Conservation (phyloP, 495 filamentous ascomycete species). For the Penicillium chermesinum region DNA sequence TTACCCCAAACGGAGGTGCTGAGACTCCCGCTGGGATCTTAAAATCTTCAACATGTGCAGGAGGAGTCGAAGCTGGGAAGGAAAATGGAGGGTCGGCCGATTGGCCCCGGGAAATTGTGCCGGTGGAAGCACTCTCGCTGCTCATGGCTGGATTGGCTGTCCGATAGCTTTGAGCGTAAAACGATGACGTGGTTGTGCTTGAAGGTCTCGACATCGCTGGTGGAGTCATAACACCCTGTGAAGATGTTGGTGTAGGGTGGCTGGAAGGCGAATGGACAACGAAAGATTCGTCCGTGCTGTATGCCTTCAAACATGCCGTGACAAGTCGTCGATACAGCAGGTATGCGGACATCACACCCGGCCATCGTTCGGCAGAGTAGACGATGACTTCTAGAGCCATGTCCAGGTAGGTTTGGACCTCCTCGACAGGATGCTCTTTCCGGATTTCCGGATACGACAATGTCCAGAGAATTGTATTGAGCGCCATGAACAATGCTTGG, state of each 20-base stretch:
- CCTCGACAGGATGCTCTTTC: constrained; percentile 57
- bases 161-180: constrained; percentile 31
- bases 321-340: constrained; percentile 75
- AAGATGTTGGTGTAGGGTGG: constrained; percentile 42
- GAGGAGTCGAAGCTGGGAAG: constrained; percentile 22
- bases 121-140: constrained; percentile 31
- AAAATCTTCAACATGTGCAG: constrained; percentile 13
- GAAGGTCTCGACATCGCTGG: constrained; percentile 48
- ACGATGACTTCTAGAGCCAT: constrained; percentile 69
- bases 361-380: constrained; percentile 77
- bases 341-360: constrained; percentile 76
- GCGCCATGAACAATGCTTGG: constrained; percentile 75
- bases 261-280: constrained; percentile 59
- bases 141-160: constrained; percentile 23
- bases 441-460: constrained; percentile 81
- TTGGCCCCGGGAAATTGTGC: constrained; percentile 33
- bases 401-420: constrained; percentile 65
- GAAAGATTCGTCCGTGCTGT: constrained; percentile 63
- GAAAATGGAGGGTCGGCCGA: constrained; percentile 33
- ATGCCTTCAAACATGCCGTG: constrained; percentile 77
- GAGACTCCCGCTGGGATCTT: constrained; percentile 17
- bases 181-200: constrained; percentile 34
- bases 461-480: constrained; percentile 85
- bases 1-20: constrained; percentile 16
- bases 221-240: constrained; percentile 41